A percentile compares a stretch with the other conserved stretches of the same genome.
phyloP scores from a whole-genome alignment of 352 stramenopile species.

The Phytophthora capsici region DNA sequence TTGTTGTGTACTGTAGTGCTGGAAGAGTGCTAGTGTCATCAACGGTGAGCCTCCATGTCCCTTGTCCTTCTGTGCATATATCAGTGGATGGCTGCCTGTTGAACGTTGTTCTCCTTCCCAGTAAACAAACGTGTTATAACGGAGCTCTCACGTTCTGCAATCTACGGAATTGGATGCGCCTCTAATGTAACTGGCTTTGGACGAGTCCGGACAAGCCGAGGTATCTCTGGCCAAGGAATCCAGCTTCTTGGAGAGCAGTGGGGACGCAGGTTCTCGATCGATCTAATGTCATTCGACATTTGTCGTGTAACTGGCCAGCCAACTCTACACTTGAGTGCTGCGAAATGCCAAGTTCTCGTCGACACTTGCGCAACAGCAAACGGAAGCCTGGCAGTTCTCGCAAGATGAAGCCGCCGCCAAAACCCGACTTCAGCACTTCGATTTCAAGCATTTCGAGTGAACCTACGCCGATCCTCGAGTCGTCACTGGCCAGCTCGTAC shows the following conservation, averaged over 20 bases:
- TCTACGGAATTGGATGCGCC: slow-evolving; percentile 27
- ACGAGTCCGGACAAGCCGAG: slow-evolving; percentile 27
- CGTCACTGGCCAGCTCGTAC: slow-evolving; percentile 30
- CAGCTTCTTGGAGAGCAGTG: background rate
- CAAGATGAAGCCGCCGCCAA: slow-evolving; percentile 7
- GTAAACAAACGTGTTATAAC: background rate
- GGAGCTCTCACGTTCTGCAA: background rate
- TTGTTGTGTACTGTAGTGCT: slow-evolving; percentile 12
- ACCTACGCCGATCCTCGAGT: slow-evolving; percentile 37
- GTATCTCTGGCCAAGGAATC: slow-evolving; percentile 13
- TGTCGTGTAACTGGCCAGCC: slow-evolving; percentile 1
- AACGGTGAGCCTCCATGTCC: slow-evolving; percentile 15
- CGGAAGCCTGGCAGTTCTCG: slow-evolving; percentile 17
- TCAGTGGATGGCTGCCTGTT: slow-evolving; percentile 13
- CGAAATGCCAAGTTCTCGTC: slow-evolving; percentile 26
- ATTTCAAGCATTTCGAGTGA: slow-evolving; percentile 41
- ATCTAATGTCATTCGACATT: slow-evolving; percentile 29
- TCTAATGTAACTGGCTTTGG: background rate
- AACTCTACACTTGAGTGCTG: slow-evolving; percentile 2
- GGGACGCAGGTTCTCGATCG: background rate
- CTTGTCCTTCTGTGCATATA: slow-evolving; percentile 23
- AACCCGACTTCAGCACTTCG: slow-evolving; percentile 30
- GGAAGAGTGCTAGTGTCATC: slow-evolving; percentile 27
- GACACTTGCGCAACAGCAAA: slow-evolving; percentile 22
- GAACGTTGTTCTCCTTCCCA: background rate